Evolutionary conservation across 257 asterid species (phyloP).

Genomic region (Primulina tabacum): DNA sequence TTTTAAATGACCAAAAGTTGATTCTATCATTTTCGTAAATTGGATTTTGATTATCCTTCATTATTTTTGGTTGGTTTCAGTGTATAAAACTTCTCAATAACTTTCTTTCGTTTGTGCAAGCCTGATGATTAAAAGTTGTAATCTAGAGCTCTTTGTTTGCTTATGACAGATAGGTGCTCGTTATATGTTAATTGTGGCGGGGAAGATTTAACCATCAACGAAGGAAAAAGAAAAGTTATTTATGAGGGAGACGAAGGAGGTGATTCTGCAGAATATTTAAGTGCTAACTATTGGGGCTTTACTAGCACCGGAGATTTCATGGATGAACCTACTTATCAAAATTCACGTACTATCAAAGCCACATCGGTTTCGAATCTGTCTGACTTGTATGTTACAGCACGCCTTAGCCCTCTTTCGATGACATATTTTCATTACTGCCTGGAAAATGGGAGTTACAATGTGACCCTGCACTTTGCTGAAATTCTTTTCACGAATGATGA

Average conservation of each 20-base stretch:
- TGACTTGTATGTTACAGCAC: conserved; percentile 64
- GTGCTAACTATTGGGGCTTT: conserved; percentile 63
- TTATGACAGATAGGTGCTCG: conserved; percentile 70
- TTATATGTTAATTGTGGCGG: conserved; percentile 82
- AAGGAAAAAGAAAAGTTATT: conserved; percentile 33
- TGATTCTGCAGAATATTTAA: conserved; percentile 52
- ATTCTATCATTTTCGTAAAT: not conserved
- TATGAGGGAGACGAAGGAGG: conserved; percentile 80
- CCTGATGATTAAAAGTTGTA: conserved; percentile 1
- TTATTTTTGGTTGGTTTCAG: not conserved
- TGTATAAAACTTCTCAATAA: not conserved
- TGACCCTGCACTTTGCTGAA: conserved; percentile 78
- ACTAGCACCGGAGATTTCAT: conserved; percentile 86
- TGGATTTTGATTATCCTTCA: not conserved
- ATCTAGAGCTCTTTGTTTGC: conserved; percentile 26
- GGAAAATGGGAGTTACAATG: conserved; percentile 75
- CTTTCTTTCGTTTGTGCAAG: conserved; percentile 7
- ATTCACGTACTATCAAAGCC: conserved; percentile 42
- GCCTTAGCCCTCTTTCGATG: conserved; percentile 76
- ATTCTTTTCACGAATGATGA: conserved; percentile 56
- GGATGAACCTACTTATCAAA: conserved; percentile 56
- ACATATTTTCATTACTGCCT: conserved; percentile 77
- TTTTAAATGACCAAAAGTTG: not conserved
- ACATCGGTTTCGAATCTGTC: conserved; percentile 38
- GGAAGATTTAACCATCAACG: conserved; percentile 41